Conservation (phyloP, 257 asterid species). For the Nicotiana benthamiana region DNA sequence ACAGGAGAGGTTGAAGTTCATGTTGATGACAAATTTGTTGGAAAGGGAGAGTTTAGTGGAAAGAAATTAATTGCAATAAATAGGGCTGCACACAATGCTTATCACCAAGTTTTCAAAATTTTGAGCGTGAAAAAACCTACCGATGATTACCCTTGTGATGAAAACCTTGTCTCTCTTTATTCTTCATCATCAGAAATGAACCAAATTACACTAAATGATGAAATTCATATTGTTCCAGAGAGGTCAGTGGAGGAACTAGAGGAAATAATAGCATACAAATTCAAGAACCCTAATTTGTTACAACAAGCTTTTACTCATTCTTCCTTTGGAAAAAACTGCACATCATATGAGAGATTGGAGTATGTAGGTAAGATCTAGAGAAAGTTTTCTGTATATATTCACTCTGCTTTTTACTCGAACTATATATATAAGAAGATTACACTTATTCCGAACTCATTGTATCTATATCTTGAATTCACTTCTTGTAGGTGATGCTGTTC, state of each 20-base stretch:
- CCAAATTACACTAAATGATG: background rate
- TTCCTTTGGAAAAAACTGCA: slow-evolving; percentile 1
- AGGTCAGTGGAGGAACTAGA: slow-evolving; percentile 9
- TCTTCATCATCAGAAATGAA: background rate
- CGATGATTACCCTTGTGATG: background rate
- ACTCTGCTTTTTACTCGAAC: no score
- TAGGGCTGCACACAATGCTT: slow-evolving; percentile 40
- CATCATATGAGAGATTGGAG: slow-evolving; percentile 31
- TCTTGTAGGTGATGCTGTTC: slow-evolving; percentile 22
- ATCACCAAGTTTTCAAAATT: background rate
- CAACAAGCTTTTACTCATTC: slow-evolving; percentile 38
- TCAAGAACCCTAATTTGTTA: slow-evolving; percentile 17
- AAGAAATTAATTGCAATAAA: slow-evolving; percentile 28
- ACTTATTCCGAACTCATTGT: no score
- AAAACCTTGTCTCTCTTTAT: background rate
- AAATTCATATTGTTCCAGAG: background rate
- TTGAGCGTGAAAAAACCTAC: background rate
- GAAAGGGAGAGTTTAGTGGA: slow-evolving; percentile 20
- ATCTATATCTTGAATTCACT: no score
- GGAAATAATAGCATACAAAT: slow-evolving; percentile 27
- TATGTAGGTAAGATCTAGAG: slow-evolving; percentile 20
- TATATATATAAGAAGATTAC: no score
- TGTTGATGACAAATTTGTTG: slow-evolving; percentile 16
- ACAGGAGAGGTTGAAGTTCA: slow-evolving; percentile 25
- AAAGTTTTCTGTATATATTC: no score